Base-by-base conservation (phyloP, 1,284 basidiomycete genomes). In the Papiliotrema flavescens region DNA sequence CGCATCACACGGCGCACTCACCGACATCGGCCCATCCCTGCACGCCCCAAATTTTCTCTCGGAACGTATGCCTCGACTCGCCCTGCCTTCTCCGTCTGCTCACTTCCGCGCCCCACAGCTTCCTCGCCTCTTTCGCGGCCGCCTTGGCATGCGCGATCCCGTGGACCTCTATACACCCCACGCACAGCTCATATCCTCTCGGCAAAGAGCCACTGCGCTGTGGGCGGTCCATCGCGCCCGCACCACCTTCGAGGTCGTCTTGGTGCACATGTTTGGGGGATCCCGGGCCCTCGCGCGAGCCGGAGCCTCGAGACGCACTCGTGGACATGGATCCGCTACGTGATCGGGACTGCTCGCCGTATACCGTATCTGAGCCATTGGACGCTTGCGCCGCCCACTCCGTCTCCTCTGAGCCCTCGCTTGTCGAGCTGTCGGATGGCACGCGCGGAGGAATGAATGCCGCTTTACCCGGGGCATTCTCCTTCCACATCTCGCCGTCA, bases 11-110 rank as follows among this genome's bases (percentile, higher is more conserved):
- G n/a, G n/a, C n/a, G n/a, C n/a, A 82, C 88, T 63, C 69, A 90
- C 90, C 88, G 51, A 94, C 84, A 67, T 90, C 87, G 54, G 85
- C 84, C 91, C 90, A 94, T 3, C 88, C 88, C 43, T 79, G 78
- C 24, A 81, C 81, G 0, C 84, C 84, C 90, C 90, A 94, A 9
- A 87, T 81, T 74, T 87, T 89, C 76, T 93, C 90, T 44, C 84
- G 76, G 70, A 87, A 95, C 1, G 88, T 86, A 70, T 94, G 90
- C 20, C 90, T 80, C 54, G 88, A 74, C 62, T 86, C 82, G 84
- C 87, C 19, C 37, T 44, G 35, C 49, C 52, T 49, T 44, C 46
- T 43, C 47, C 51, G 39, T 41, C 71, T 85, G 86, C 66, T 77
- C 41, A 80, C 34, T 24, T 49, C 57, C 8, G 78, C 76, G 15